A percentile compares a stretch with the other conserved stretches of the same genome.
Evolutionary conservation across 2,329 filamentous ascomycete species (phyloP).

Genomic region (Aureobasidium pullulans): DNA sequence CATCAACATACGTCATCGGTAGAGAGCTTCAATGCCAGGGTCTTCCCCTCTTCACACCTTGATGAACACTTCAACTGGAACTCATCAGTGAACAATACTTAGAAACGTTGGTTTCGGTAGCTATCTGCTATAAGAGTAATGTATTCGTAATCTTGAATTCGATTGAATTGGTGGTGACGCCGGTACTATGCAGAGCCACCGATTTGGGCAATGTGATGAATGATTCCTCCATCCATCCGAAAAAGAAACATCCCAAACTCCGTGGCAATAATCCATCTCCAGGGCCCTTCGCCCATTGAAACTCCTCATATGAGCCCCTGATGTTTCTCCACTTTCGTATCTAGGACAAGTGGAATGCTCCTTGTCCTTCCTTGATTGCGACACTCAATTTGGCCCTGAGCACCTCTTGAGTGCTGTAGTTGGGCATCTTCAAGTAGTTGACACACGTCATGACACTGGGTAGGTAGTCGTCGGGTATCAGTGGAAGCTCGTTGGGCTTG

Average conservation of each 20-base stretch:
- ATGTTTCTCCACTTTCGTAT: no score
- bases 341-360: constrained; percentile 75
- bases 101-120: no score
- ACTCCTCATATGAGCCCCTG: background rate
- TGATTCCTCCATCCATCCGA: background rate
- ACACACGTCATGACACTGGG: constrained; percentile 99
- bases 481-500: constrained; percentile 93
- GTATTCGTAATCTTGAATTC: background rate
- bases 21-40: no score
- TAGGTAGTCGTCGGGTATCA: constrained; percentile 93
- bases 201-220: background rate
- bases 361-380: constrained; percentile 91
- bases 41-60: no score
- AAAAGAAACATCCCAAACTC: background rate
- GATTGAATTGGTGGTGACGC: constrained; percentile 1
- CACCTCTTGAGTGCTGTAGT: constrained; percentile 74
- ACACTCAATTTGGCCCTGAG: constrained; percentile 72
- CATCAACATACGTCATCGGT: no score
- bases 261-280: background rate
- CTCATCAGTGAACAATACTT: no score
- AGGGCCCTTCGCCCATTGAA: background rate
- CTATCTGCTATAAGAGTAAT: background rate
- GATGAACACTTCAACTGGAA: no score
- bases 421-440: constrained; percentile 95
- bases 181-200: constrained; percentile 5